A percentile compares a stretch with the other conserved stretches of the same genome.
Evolutionary conservation across 2,329 filamentous ascomycete species (phyloP).

Genomic region (Penicillium sp.): DNA sequence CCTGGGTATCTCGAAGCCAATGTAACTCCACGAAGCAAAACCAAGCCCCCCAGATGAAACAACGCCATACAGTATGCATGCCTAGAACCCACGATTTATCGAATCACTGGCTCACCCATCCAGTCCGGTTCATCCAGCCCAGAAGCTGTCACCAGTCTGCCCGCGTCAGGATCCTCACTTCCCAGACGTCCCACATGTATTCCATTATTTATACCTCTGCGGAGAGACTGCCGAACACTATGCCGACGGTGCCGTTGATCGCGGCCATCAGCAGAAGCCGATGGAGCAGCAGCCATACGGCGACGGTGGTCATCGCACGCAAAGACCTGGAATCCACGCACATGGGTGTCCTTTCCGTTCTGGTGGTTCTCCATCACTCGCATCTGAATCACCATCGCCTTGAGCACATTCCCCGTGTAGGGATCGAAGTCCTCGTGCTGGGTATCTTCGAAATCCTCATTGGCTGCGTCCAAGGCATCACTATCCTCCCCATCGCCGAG

Average conservation of each 20-base stretch:
- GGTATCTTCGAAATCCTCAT: constrained; percentile 28
- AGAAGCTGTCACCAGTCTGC: constrained; percentile 21
- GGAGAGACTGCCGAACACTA: constrained; percentile 31
- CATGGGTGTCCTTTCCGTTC: constrained; percentile 98
- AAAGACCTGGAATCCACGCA: constrained; percentile 87
- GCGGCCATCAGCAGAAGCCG: constrained; percentile 34
- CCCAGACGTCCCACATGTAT: constrained; percentile 18
- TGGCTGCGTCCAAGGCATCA: constrained; percentile 21
- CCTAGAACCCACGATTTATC: constrained; percentile 25
- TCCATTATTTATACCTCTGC: constrained; percentile 24
- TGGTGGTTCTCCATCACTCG: constrained; percentile 95
- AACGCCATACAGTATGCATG: constrained; percentile 2
- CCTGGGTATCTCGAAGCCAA: constrained; percentile 24
- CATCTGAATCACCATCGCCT: constrained; percentile 86
- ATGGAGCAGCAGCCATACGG: constrained; percentile 31
- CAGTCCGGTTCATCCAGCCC: constrained; percentile 47
- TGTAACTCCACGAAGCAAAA: constrained; percentile 11
- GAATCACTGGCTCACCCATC: constrained; percentile 51
- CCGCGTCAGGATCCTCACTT: constrained; percentile 27
- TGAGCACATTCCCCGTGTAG: constrained; percentile 68
- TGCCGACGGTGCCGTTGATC: constrained; percentile 29
- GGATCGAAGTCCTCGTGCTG: constrained; percentile 30
- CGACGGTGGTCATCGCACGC: constrained; percentile 47
- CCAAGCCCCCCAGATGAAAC: constrained; percentile 1
- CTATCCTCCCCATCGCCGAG: constrained; percentile 11